These are phyloP conservation scores for Bremia lactucae DNA, from an alignment of 352 stramenopile species.

Conservation along the genomic window DNA sequence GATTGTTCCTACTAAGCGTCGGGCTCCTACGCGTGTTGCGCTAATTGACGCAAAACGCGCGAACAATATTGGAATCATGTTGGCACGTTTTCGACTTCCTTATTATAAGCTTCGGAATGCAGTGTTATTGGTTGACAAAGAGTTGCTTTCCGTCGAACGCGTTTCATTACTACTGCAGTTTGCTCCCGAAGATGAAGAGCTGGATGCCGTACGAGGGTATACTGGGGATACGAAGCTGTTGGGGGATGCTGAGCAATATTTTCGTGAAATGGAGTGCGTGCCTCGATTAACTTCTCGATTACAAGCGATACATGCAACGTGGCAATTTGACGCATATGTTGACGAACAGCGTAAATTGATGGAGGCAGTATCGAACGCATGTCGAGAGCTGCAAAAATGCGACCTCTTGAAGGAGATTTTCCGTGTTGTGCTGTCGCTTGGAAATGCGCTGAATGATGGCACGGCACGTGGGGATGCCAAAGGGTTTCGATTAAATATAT, in stretches of 20 bases:
- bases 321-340: constrained; percentile 78
- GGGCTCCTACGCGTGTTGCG: constrained; percentile 58
- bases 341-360: constrained; percentile 67
- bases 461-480: constrained; percentile 74
- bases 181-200: constrained; percentile 57
- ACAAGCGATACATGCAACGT: constrained; percentile 71
- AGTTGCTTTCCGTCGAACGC: constrained; percentile 58
- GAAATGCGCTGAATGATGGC: constrained; percentile 87
- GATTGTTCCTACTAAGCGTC: constrained; percentile 47
- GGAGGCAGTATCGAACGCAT: constrained; percentile 82
- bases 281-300: constrained; percentile 54
- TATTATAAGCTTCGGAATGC: constrained; percentile 71
- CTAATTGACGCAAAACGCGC: constrained; percentile 77
- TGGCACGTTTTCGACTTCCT: constrained; percentile 71
- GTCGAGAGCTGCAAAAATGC: constrained; percentile 81
- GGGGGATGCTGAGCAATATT: constrained; percentile 76
- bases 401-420: constrained; percentile 84
- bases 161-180: constrained; percentile 72
- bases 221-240: constrained; percentile 59
- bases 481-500: constrained; percentile 80
- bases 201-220: constrained; percentile 52
- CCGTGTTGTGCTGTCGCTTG: constrained; percentile 70
- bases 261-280: constrained; percentile 51
- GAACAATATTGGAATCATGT: constrained; percentile 84
- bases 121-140: constrained; percentile 71